phyloP scores from a whole-genome alignment of 192 early-diverging fungal species.

The Spinellus fusiger region DNA sequence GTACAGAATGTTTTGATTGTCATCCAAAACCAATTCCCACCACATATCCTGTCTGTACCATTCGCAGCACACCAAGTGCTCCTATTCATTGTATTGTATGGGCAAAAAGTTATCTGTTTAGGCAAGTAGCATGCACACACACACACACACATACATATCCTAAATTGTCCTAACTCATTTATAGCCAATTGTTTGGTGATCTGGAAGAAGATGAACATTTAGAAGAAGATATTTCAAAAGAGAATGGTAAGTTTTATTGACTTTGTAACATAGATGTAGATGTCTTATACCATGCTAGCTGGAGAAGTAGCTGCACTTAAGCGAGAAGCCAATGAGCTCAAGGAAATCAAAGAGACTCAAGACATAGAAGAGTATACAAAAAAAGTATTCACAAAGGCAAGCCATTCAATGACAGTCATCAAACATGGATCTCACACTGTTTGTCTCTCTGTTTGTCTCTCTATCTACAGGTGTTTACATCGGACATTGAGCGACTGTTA shows the following conservation, averaged over 20 bases:
- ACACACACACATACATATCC: not conserved
- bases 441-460: too few species aligned
- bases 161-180: not conserved
- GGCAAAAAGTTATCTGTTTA: conserved; percentile 96
- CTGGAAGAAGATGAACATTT: conserved; percentile 44
- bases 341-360: conserved; percentile 55
- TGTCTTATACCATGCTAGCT: conserved; percentile 29
- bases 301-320: conserved; percentile 72
- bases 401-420: not conserved
- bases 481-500: conserved; percentile 76
- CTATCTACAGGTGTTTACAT: conserved; percentile 55
- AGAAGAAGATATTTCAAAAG: conserved; percentile 28
- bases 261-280: not conserved
- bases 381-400: conserved; percentile 60
- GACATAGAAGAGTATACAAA: conserved; percentile 54
- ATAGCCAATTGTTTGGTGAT: conserved; percentile 72
- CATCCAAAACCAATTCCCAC: conserved; percentile 77
- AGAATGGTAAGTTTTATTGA: conserved; percentile 42
- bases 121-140: conserved; percentile 36
- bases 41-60: conserved; percentile 95
- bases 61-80: conserved; percentile 87
- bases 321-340: conserved; percentile 67
- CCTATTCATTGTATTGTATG: conserved; percentile 99
- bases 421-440: too few species aligned
- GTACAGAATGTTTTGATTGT: conserved; percentile 93